Evolutionary conservation across 108 stramenopile species (phyloP).

Genomic region (Skeletonema potamos): DNA sequence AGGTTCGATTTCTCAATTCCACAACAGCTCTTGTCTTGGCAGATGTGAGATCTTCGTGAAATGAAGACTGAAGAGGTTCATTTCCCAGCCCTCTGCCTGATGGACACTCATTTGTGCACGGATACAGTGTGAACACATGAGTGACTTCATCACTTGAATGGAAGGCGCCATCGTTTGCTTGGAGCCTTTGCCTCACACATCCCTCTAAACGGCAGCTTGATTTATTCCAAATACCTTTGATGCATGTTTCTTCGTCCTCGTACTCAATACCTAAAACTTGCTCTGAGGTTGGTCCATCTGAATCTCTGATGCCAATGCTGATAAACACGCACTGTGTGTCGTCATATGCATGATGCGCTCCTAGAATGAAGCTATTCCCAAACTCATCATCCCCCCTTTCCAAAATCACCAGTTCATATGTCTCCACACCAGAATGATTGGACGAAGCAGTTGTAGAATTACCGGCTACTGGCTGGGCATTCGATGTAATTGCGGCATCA

Average conservation of each 20-base stretch:
- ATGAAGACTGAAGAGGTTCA: background rate
- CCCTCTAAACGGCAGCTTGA: constrained; percentile 15
- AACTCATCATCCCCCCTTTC: constrained; percentile 4
- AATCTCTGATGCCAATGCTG: background rate
- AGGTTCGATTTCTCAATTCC: background rate
- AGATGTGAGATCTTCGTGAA: constrained; percentile 1
- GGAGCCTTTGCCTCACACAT: constrained; percentile 19
- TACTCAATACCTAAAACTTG: constrained; percentile 17
- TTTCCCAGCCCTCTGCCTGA: background rate
- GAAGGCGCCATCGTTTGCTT: constrained; percentile 27
- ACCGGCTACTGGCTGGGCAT: background rate
- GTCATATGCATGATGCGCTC: constrained; percentile 19
- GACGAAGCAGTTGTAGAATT: background rate
- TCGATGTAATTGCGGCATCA: background rate
- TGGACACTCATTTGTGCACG: constrained; percentile 9
- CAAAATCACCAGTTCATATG: constrained; percentile 24
- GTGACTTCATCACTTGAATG: constrained; percentile 23
- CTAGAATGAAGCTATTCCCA: constrained; percentile 24
- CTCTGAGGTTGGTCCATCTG: background rate
- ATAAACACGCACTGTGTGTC: constrained; percentile 35
- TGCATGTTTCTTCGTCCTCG: constrained; percentile 36
- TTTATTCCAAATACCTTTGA: constrained; percentile 23
- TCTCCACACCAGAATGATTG: background rate
- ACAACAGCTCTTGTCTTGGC: constrained; percentile 7
- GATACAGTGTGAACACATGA: constrained; percentile 41